Percentiles rank a stretch among this genome's conserved stretches.
These are phyloP conservation scores for Geum urbanum DNA, from an alignment of 306 rosid genomes.

Conservation along the genomic window DNA sequence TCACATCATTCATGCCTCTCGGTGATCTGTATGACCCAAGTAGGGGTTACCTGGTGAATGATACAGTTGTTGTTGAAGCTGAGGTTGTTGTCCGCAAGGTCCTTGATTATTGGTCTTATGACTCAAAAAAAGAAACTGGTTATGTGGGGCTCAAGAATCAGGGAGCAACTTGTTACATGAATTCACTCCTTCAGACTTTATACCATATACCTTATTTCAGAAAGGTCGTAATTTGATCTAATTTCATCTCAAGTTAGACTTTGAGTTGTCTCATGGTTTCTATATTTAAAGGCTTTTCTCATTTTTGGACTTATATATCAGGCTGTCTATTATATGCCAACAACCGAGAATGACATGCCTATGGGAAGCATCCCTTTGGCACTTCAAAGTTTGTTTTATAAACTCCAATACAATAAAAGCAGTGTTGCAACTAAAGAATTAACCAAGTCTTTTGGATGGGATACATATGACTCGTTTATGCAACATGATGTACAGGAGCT, in stretches of 20 bases:
- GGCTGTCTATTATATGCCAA: slow-evolving; percentile 98
- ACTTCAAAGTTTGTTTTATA: slow-evolving; percentile 86
- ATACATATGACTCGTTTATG: slow-evolving; percentile 85
- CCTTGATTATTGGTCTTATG: slow-evolving; percentile 78
- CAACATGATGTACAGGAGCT: slow-evolving; percentile 99
- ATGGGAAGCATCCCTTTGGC: slow-evolving; percentile 95
- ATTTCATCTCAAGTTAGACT: slow-evolving; percentile 9
- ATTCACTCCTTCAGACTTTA: slow-evolving; percentile 89
- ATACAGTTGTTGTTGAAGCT: slow-evolving; percentile 74
- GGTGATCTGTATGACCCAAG: slow-evolving; percentile 68
- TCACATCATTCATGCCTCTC: slow-evolving; percentile 81
- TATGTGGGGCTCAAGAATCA: slow-evolving; percentile 91
- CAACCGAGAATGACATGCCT: slow-evolving; percentile 94
- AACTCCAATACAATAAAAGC: slow-evolving; percentile 80
- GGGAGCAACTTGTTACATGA: slow-evolving; percentile 99
- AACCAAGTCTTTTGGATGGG: slow-evolving; percentile 98
- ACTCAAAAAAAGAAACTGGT: slow-evolving; percentile 94
- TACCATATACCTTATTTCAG: slow-evolving; percentile 91
- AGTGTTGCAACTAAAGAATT: slow-evolving; percentile 91
- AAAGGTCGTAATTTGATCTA: slow-evolving; percentile 48
- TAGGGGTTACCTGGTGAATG: slow-evolving; percentile 77
- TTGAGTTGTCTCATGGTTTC: slow-evolving; percentile 4
- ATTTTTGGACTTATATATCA: slow-evolving; percentile 31
- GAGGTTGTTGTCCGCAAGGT: slow-evolving; percentile 80
- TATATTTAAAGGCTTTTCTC: slow-evolving; percentile 19